Conservation (phyloP, 2,329 filamentous ascomycete genomes). For the Tolypocladium ovalisporum region DNA sequence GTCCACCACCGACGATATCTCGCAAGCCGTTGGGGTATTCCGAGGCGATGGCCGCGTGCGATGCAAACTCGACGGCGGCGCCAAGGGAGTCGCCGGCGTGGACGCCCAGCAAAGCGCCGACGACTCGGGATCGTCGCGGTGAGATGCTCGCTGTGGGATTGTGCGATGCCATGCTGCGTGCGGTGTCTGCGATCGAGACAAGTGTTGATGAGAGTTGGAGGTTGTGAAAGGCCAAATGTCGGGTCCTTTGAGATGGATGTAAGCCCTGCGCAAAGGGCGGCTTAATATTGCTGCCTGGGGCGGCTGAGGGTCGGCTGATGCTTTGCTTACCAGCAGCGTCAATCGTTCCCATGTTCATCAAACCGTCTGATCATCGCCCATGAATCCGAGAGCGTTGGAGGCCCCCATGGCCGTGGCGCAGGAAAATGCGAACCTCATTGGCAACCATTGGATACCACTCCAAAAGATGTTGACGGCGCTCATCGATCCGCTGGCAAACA, state of each 20-base stretch:
- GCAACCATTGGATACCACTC: no score
- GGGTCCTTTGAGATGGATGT: neutral
- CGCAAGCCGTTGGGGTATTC: slow-evolving; percentile 25
- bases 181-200: neutral
- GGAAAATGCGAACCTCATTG: no score
- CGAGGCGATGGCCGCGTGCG: slow-evolving; percentile 20
- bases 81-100: slow-evolving; percentile 37
- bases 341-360: neutral
- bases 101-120: slow-evolving; percentile 33
- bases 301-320: neutral
- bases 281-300: neutral
- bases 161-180: neutral
- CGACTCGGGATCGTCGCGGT: slow-evolving; percentile 16
- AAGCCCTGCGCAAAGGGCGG: neutral
- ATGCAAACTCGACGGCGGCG: slow-evolving; percentile 31
- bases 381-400: no score
- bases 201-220: neutral
- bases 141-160: neutral
- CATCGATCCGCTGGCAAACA: no score
- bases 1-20: slow-evolving; percentile 32
- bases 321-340: neutral
- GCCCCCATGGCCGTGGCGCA: no score
- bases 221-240: neutral
- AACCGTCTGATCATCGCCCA: neutral
- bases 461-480: no score